Base-by-base conservation (phyloP, 225 moss, liverwort and hornwort genomes). In the Marchantia polymorpha region DNA sequence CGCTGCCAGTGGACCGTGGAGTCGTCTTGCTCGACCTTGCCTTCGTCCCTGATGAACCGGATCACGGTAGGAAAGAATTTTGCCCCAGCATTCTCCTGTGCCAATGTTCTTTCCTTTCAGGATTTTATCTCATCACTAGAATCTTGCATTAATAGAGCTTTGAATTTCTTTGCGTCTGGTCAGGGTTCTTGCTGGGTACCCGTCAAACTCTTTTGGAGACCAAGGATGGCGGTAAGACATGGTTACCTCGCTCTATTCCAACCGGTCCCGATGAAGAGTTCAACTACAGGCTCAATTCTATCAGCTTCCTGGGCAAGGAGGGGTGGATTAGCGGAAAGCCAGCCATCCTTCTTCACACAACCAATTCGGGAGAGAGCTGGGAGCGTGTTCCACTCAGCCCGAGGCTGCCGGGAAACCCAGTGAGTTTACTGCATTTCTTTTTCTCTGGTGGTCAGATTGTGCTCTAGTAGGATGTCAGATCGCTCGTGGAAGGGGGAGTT, bases 311-410 rank as follows among this genome's bases (percentile, higher is more conserved):
- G 82, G 96, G 96, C 48, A 83, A 90, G 77, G 96, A 92, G 60
- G 96, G 96, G 5, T 96, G 96, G 96, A 94, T 96, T 51, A 91
- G 94, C 23, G 96, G 96, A 51, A 96, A 96, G 90, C 96, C 92
- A 52, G 96, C 96, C 14, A 96, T 96, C 83, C 87, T 96, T 58
- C 92, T 96, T 7, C 96, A 96, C 74, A 96, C 94, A 20, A 73
- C 75, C 25, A 87, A 96, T 79, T 85, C 87, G 9, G 96, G 94
- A 63, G 89, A 90, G 77, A 92, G 68, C 51, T 96, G 96, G 96
- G 85, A 87, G 74, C 90, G 94, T 12, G 82, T 96, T 60, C 96
- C 96, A 69, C 91, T 94, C 39, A 94, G 96, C 81, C 87, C 94
- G 23, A 88, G 90, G 7, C 90, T 96, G 12, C 96, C 96, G 48